Evolutionary conservation across 2,329 filamentous ascomycete genomes (phyloP), one percentile per base, ranked within the genome.

Genomic region (Ciborinia camelliae): DNA sequence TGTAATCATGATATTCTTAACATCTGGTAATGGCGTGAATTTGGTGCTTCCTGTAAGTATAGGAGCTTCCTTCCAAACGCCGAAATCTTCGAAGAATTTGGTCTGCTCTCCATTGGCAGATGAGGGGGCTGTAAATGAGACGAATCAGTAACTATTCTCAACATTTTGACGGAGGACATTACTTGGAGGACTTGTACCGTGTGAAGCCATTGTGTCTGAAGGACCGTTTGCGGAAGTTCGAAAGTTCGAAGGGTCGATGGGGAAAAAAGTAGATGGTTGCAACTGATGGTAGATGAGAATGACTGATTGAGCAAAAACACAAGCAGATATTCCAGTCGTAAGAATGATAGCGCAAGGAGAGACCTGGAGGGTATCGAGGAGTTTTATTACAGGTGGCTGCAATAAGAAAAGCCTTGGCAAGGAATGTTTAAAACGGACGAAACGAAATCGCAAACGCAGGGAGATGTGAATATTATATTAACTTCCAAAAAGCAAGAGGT

Each of bases 1-100:
- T 26, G 91, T 94, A 68, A 95, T 84, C 83, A 94, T 88, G 71
- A 94, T 92, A 73, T 92, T 93, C 76, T 85, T 89, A 63, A 90
- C 86, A 76, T 89, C 86, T 30, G 82, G 79, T 6, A 88, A 79
- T 51, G 89, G 86, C 72, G 88, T 84, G 70, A 90, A 93, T 69
- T 84, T 86, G 66, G 89, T 91, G 69, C 82, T 86, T 43, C 90
- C 90, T 14, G 76, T 87, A 63, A 92, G 80, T 35, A 91, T 75
- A 23, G 90, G 90, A 2, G 90, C 89, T 57, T 88, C 82, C 72
- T 86, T 86, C 88, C 89, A 92, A 66, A 90, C 77, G 45, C 87
- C 86, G 68, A 82, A 81, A 71, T 88, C 85, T 70, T 83, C 80
- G 60, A 82, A 81, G 73, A 84, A 84, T 61, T 71, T 74, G 60